Base-by-base conservation (phyloP, 2,329 filamentous ascomycete genomes). In the Ceratocystis lukuohia region DNA sequence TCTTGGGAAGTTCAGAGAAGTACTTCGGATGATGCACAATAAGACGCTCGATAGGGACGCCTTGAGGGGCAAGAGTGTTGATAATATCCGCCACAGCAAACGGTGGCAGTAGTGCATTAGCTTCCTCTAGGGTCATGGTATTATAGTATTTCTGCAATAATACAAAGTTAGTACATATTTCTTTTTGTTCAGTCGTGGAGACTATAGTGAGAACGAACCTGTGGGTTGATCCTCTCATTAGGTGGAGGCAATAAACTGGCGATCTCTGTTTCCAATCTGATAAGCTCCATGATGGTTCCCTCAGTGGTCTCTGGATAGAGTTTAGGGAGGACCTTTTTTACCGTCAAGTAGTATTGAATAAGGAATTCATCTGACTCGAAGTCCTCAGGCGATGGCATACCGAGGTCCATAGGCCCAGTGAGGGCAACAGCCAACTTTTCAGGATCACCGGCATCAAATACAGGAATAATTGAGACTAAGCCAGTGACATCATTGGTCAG, bases 21-120 rank as follows among this genome's bases (percentile, higher is more conserved):
- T 88, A 88, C 1, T 79, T 75, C 0, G 85, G 84, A 0, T 84
- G 83, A 20, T 77, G 77, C 28, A 87, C 77, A 69, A 88, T 83
- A 66, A 88, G 73, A 15, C 79, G 79, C 45, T 83, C 74, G 1
- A 79, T 74, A 17, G 44, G 22, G n/a, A 53, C 59, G 37, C 48
- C 66, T 48, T 68, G 59, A 28, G 66, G 66, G 10, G 77, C 77
- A 70, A 80, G 80, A 64, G 79, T 75, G 6, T 76, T 71, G 48
- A 88, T 76, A 1, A 87, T 74, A 3, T 76, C 74, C n/a, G 79
- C 74, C 1, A 88, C 73, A 15, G 79, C 77, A 8, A 88, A 74
- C 65, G 83, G 77, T 1, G 86, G 85, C 0, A 82, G 74, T 25
- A 88, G 75, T 2, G 76, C 75, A 46, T 80, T 76, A 4, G 80